phyloP scores from a whole-genome alignment of 148 eudicot genomes.

The Rhododendron henanense region DNA sequence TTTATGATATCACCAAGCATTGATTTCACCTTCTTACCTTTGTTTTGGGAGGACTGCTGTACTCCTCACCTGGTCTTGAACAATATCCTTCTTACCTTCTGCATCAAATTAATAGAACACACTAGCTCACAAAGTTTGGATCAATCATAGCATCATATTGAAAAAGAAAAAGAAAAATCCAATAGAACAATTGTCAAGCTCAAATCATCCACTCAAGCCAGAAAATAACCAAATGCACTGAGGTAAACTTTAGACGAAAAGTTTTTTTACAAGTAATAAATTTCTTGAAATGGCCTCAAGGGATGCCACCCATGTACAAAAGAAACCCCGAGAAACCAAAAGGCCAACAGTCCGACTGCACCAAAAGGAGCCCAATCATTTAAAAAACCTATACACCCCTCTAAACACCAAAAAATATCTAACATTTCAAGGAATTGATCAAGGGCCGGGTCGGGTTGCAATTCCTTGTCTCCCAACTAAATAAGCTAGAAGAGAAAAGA shows the following conservation, averaged over 20 bases:
- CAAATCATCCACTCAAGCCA: not conserved
- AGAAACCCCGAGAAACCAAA: not conserved
- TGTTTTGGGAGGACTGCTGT: slow-evolving; percentile 21
- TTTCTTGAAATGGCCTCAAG: not conserved
- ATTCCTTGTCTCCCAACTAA: too few relatives aligned
- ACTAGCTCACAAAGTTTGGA: not conserved
- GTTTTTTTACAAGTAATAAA: not conserved
- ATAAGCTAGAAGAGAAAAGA: not conserved
- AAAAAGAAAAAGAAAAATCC: not conserved
- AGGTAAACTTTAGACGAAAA: not conserved
- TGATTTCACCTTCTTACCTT: slow-evolving; percentile 55
- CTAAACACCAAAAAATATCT: too few relatives aligned
- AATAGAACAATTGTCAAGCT: not conserved
- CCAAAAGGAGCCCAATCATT: not conserved
- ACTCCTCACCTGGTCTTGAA: slow-evolving; percentile 36
- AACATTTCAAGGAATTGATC: too few relatives aligned
- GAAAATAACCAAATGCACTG: not conserved
- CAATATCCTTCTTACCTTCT: slow-evolving; percentile 38
- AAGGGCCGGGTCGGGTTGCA: too few relatives aligned
- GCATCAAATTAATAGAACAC: slow-evolving; percentile 22
- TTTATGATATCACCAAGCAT: not conserved
- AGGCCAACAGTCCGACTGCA: not conserved
- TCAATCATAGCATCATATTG: not conserved
- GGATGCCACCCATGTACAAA: not conserved
- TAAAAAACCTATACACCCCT: too few relatives aligned